Percentiles rank a stretch among this genome's conserved stretches.
Conservation (phyloP, 2,329 filamentous ascomycete genomes). For the Colletotrichum echinochloae region DNA sequence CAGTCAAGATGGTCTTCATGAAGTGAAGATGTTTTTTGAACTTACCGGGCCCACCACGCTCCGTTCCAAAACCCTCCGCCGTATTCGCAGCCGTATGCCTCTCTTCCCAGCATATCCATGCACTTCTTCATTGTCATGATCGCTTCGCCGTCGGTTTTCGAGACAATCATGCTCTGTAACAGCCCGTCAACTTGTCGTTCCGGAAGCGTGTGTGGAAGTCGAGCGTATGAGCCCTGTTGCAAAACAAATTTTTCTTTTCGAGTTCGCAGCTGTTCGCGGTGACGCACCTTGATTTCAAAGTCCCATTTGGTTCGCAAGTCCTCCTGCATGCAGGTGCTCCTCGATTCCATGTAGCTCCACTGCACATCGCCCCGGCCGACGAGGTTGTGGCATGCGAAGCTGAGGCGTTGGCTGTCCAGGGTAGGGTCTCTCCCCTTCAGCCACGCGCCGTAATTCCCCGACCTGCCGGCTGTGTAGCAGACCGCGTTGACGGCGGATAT, state of each 20-base stretch:
- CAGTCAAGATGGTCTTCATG: neutral
- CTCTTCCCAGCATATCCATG: neutral
- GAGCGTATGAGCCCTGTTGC: neutral
- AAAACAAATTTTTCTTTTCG: too few relatives aligned
- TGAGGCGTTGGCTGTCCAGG: neutral
- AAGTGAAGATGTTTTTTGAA: neutral
- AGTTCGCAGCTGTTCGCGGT: too few relatives aligned
- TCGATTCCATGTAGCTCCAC: neutral
- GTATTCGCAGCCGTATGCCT: neutral
- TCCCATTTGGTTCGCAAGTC: constrained; percentile 1
- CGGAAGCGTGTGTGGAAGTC: neutral
- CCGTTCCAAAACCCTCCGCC: neutral
- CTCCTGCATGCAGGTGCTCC: neutral
- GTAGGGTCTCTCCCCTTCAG: neutral
- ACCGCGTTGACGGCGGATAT: neutral
- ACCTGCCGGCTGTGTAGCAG: neutral
- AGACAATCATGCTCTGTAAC: neutral
- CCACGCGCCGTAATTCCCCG: neutral
- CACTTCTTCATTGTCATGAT: neutral
- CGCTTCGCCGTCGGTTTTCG: neutral
- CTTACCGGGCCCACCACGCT: neutral
- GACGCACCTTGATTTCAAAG: neutral
- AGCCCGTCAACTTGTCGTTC: neutral
- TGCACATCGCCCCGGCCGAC: neutral
- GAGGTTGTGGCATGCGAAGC: neutral